Evolutionary conservation across 768 basidiomycete genomes (phyloP).

Genomic region (Hericium coralloides): DNA sequence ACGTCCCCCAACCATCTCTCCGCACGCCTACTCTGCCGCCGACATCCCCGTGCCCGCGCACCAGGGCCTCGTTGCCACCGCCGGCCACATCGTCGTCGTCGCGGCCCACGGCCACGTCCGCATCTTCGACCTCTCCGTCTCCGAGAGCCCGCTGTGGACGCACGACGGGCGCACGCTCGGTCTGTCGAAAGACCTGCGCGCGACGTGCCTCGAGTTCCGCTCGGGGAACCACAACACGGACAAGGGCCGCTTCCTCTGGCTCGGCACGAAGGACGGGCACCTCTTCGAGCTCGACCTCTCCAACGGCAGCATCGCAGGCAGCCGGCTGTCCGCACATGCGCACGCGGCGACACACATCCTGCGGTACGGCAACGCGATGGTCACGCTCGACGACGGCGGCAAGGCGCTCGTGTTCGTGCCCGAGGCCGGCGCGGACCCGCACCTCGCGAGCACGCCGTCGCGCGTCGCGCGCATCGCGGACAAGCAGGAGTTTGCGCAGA

Average conservation of each 20-base stretch:
- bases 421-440: conserved; percentile 23
- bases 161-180: conserved; percentile 58
- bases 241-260: conserved; percentile 36
- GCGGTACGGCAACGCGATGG: conserved; percentile 59
- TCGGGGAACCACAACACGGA: conserved; percentile 36
- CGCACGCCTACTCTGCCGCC: conserved; percentile 30
- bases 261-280: conserved; percentile 87
- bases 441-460: no score
- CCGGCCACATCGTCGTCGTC: conserved; percentile 52
- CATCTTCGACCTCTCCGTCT: conserved; percentile 48
- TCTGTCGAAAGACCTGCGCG: conserved; percentile 53
- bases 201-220: conserved; percentile 75
- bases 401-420: conserved; percentile 72
- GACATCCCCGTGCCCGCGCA: conserved; percentile 49
- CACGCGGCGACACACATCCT: conserved; percentile 66
- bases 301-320: conserved; percentile 45
- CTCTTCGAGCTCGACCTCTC: conserved; percentile 74
- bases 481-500: conserved; percentile 69
- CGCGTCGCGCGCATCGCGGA: conserved; percentile 65
- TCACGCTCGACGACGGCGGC: conserved; percentile 79
- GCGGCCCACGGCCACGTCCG: conserved; percentile 49
- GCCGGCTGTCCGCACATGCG: conserved; percentile 55
- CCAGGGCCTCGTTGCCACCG: conserved; percentile 42
- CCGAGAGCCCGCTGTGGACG: conserved; percentile 34
- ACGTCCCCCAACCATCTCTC: conserved; percentile 28